Conservation (phyloP, 2,329 filamentous ascomycete species). For the Diplodia sapinea region DNA sequence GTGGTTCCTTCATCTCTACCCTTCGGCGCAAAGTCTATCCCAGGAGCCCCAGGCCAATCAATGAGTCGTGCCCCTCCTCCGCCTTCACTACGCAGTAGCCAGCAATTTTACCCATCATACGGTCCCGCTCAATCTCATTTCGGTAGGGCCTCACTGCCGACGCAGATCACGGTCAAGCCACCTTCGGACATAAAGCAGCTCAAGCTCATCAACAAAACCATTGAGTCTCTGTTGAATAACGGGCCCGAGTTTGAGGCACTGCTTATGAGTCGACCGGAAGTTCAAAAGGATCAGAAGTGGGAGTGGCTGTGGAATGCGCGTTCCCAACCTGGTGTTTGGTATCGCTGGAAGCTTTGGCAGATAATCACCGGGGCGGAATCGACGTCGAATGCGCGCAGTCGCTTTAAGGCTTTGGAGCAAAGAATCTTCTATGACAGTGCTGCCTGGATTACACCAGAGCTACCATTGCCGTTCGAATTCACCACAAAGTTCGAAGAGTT, state of each 20-base stretch:
- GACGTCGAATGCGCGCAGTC: constrained; percentile 32
- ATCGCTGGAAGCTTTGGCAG: constrained; percentile 90
- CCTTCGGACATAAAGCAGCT: constrained; percentile 78
- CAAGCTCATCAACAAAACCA: constrained; percentile 83
- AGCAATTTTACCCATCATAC: constrained; percentile 38
- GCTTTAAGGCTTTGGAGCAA: constrained; percentile 44
- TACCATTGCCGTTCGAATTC: constrained; percentile 79
- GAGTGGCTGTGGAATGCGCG: constrained; percentile 91
- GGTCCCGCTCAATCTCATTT: constrained; percentile 31
- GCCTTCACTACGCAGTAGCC: constrained; percentile 59
- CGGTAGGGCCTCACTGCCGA: constrained; percentile 55
- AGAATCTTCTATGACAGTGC: constrained; percentile 71
- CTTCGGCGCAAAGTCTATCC: constrained; percentile 71
- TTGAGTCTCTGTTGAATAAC: constrained; percentile 78
- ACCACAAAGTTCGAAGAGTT: constrained; percentile 77
- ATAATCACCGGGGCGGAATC: constrained; percentile 69
- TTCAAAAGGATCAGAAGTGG: constrained; percentile 88
- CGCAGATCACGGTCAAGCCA: constrained; percentile 69
- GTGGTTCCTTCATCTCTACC: constrained; percentile 64
- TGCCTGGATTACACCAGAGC: constrained; percentile 78
- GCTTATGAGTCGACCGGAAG: constrained; percentile 83
- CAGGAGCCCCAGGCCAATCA: constrained; percentile 54
- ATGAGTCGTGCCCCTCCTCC: constrained; percentile 66
- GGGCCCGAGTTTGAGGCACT: constrained; percentile 90
- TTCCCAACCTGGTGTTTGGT: constrained; percentile 82